Evolutionary conservation across 768 basidiomycete species (phyloP).

Genomic region (Galerina sulciceps): DNA sequence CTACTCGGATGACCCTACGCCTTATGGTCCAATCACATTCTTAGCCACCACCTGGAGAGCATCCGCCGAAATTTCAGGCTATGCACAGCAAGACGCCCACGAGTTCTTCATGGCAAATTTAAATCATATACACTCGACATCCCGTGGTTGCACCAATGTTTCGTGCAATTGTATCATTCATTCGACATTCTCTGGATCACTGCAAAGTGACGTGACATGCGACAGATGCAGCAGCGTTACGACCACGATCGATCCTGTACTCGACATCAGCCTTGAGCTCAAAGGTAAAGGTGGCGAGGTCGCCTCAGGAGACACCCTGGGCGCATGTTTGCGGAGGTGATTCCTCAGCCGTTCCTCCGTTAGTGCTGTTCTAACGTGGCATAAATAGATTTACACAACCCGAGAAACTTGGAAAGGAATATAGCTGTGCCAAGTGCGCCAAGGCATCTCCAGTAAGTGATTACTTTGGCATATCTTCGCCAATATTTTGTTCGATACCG

Average conservation of each 20-base stretch:
- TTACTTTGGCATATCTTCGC: background rate
- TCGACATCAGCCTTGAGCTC: slow-evolving; percentile 90
- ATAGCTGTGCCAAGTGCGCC: slow-evolving; percentile 82
- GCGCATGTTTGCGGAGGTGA: slow-evolving; percentile 75
- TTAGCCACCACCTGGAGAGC: slow-evolving; percentile 84
- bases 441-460: slow-evolving; percentile 63
- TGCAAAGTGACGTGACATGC: slow-evolving; percentile 91
- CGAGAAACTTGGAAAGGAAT: slow-evolving; percentile 86
- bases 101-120: slow-evolving; percentile 84
- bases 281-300: slow-evolving; percentile 51
- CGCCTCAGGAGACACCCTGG: slow-evolving; percentile 62
- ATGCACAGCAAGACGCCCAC: slow-evolving; percentile 95
- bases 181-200: slow-evolving; percentile 82
- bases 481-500: background rate
- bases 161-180: slow-evolving; percentile 93
- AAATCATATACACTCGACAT: slow-evolving; percentile 85
- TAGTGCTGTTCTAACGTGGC: background rate
- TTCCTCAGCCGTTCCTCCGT: too few species aligned
- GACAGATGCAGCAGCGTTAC: slow-evolving; percentile 82
- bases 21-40: slow-evolving; percentile 84
- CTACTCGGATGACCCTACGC: slow-evolving; percentile 57
- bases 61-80: slow-evolving; percentile 83
- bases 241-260: slow-evolving; percentile 83
- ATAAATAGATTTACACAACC: slow-evolving; percentile 75
- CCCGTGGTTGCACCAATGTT: slow-evolving; percentile 73